These are phyloP conservation scores for Boletus rex-veris DNA, from an alignment of 768 basidiomycete species.

Conservation along the genomic window DNA sequence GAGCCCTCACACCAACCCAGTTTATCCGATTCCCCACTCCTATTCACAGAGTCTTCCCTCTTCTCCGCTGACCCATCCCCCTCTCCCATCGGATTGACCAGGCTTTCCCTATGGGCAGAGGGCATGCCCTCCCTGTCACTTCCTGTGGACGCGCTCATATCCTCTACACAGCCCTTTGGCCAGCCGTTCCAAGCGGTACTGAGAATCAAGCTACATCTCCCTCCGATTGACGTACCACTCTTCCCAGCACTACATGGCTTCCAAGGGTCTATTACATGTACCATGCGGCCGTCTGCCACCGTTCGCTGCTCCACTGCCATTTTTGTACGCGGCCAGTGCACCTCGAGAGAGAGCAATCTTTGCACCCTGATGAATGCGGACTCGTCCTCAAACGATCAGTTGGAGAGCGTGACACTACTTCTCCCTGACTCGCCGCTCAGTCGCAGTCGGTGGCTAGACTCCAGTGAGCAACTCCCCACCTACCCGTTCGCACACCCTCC, in stretches of 20 bases:
- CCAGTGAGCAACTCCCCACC: constrained; percentile 44
- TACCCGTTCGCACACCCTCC: constrained; percentile 10
- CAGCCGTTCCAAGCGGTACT: constrained; percentile 45
- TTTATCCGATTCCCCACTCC: constrained; percentile 30
- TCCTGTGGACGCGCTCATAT: constrained; percentile 52
- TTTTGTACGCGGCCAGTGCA: constrained; percentile 47
- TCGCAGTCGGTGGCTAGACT: constrained; percentile 68
- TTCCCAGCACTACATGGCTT: constrained; percentile 64
- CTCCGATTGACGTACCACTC: constrained; percentile 49
- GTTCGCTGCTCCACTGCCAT: constrained; percentile 65
- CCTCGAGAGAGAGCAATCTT: constrained; percentile 50
- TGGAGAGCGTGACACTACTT: constrained; percentile 50
- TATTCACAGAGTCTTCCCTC: constrained; percentile 25
- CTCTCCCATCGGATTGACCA: constrained; percentile 33
- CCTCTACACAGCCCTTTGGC: constrained; percentile 39
- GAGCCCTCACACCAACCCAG: constrained; percentile 19
- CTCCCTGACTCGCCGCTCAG: constrained; percentile 66
- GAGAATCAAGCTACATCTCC: constrained; percentile 55
- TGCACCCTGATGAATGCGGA: constrained; percentile 40
- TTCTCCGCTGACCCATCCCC: constrained; percentile 32
- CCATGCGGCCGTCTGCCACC: constrained; percentile 47
- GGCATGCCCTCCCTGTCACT: constrained; percentile 64
- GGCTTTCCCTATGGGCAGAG: constrained; percentile 56
- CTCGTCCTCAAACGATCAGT: constrained; percentile 40
- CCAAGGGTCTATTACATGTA: constrained; percentile 52